These are phyloP conservation scores for Clitopilus passeckerianus DNA, from an alignment of 768 basidiomycete species.

Conservation along the genomic window DNA sequence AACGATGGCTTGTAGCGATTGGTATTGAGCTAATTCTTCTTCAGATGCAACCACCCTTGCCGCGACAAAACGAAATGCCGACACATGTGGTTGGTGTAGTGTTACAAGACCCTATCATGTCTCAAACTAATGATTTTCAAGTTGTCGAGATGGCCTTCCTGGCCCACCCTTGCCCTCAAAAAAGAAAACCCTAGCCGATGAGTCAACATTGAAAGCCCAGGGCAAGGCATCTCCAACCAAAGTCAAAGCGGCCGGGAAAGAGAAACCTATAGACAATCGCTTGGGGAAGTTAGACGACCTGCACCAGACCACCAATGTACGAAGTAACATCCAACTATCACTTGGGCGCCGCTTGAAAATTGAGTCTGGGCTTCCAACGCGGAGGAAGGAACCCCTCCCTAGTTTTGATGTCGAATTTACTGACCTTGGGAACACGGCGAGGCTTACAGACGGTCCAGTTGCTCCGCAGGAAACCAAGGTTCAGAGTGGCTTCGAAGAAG, in stretches of 20 bases:
- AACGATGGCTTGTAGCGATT: not conserved
- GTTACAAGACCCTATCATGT: not conserved
- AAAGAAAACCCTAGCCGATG: slow-evolving; percentile 30
- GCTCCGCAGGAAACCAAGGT: slow-evolving; percentile 12
- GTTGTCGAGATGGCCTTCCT: slow-evolving; percentile 67
- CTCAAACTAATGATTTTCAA: slow-evolving; percentile 17
- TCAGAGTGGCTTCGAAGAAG: slow-evolving; percentile 28
- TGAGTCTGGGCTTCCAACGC: slow-evolving; percentile 21
- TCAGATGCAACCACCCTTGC: slow-evolving; percentile 77
- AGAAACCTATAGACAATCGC: slow-evolving; percentile 17
- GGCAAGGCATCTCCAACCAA: too few species aligned
- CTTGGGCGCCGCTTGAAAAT: slow-evolving; percentile 42
- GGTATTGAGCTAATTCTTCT: not conserved
- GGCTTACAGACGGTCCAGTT: slow-evolving; percentile 4
- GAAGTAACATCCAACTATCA: slow-evolving; percentile 28
- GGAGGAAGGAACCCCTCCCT: slow-evolving; percentile 24
- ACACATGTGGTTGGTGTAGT: slow-evolving; percentile 60
- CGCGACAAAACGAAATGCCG: slow-evolving; percentile 73
- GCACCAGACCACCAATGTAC: slow-evolving; percentile 37
- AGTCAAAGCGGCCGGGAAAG: not conserved
- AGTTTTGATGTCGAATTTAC: slow-evolving; percentile 50
- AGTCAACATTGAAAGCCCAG: not conserved
- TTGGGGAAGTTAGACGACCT: slow-evolving; percentile 36
- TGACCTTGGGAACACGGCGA: slow-evolving; percentile 24
- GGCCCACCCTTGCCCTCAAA: slow-evolving; percentile 11